Evolutionary conservation across 2,329 filamentous ascomycete species (phyloP).

Genomic region (Aspergillus calidoustus): DNA sequence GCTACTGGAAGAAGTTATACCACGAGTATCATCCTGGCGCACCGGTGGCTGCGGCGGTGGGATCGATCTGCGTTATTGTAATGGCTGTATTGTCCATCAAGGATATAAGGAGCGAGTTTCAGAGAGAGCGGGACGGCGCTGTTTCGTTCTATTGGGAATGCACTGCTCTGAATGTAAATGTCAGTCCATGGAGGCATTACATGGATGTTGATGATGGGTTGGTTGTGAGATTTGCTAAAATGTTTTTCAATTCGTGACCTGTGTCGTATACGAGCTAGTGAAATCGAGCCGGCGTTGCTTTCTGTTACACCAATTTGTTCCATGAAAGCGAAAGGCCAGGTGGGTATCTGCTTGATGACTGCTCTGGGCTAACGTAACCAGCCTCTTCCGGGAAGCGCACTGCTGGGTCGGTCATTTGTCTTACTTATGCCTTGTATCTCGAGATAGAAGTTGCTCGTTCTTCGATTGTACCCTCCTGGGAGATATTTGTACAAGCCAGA

Average conservation of each 20-base stretch:
- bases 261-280: background rate
- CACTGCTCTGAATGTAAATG: background rate
- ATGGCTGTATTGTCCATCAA: background rate
- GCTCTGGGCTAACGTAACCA: too few relatives aligned
- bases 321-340: too few relatives aligned
- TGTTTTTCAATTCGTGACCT: background rate
- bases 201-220: background rate
- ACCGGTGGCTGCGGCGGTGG: background rate
- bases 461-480: too few relatives aligned
- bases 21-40: background rate
- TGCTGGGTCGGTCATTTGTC: too few relatives aligned
- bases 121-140: background rate
- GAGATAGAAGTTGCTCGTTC: too few relatives aligned
- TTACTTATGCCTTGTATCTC: too few relatives aligned
- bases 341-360: too few relatives aligned
- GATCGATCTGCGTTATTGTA: background rate
- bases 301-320: too few relatives aligned
- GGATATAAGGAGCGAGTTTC: background rate
- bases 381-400: too few relatives aligned
- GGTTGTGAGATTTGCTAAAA: background rate
- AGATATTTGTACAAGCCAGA: too few relatives aligned
- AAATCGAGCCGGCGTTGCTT: too few relatives aligned
- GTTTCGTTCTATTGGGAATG: background rate
- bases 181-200: background rate
- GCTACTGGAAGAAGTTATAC: background rate